Evolutionary conservation across 2,329 filamentous ascomycete genomes (phyloP), one percentile per base, ranked within the genome.

Genomic region (Ceratocystis variospora): DNA sequence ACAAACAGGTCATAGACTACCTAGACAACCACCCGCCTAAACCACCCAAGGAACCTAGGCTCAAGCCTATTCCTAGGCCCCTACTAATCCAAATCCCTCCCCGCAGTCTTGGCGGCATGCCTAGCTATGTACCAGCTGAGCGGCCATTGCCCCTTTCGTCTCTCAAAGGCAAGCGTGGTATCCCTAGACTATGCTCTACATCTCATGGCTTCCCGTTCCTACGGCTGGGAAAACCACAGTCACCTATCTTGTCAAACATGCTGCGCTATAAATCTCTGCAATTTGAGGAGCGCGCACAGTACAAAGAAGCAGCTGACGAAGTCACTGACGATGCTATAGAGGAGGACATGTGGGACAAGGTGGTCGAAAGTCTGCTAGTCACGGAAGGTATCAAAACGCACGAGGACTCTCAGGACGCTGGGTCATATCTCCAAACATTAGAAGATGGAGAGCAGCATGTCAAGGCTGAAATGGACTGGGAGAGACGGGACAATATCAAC

Each of bases 191-290:
- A 0, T 73, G 72, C 46, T 76, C 81, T 41, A 79, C 81, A 3
- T 79, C 84, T 1, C 77, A 79, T 50, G 79, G 79, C 31, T 74
- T 85, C 28, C 83, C 87, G 0, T 87, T 91, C 71, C 73, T 93
- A 33, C 83, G 88, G 45, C 74, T 87, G 57, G 79, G 77, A 69
- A 88, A 87, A 73, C 85, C 85, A 3, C 86, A 91, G 73, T 81
- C 86, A 1, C 72, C 73, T 0, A 74, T 75, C n/a, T 74, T 92
- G 22, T 81, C 79, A n/a, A 76, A 80, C 7, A 78, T 86, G 17
- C 71, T 92, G 1, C 76, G 78, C 8, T 83, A 82, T 70, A 73
- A 80, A 19, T 68, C 72, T 3, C 72, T 75, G 48, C 79, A 79
- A n/a, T 74, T 78, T 55, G 72, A 72, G 57, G 75, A 78, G 17